Base-by-base conservation (phyloP, 2,329 filamentous ascomycete genomes). In the Claviceps humidiphila region DNA sequence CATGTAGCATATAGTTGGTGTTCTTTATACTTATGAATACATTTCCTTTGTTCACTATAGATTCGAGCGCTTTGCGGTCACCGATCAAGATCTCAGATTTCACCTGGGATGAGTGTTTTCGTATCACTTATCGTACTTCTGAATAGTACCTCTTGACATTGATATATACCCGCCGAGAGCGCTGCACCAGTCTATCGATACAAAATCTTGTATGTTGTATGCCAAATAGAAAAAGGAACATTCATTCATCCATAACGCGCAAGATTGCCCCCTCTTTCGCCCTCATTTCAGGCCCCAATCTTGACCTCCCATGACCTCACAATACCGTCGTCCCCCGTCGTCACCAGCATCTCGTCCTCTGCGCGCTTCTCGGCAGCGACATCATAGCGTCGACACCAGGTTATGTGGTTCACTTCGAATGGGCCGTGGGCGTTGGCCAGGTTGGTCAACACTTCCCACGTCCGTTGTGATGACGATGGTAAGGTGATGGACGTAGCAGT, bases 361-460 rank as follows among this genome's bases (percentile, higher is more conserved):
- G 75, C 74, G 51, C 67, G 74, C 56, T 69, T 74, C 63, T 75
- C 75, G 1, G 69, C 68, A 1, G 72, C 83, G 49, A 75, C 74
- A 64, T 95, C 89, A 53, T 81, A 85, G 53, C 90, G 76, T 59
- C 77, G 80, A 58, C 89, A 89, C 93, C 93, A 98, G 2, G 80
- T 82, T 48, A 93, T 78, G 67, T 96, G 89, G 62, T 98, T 98
- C 57, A 97, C 77, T 69, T 98, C 93, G 63, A 91, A 96, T 2
- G 94, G 87, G 1, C 89, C 90, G 65, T 98, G 93, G 2, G 84
- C 87, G 38, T 83, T 84, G 47, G 84, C 75, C 1, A 86, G 64
- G n/a, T 78, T 77, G 0, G 81, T 80, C 16, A 95, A 63, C 3
- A 91, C 68, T 6, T 75, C 73, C 93, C 93, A 97, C 11, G 42